These are phyloP conservation scores for Trichoderma harzianum DNA, from an alignment of 2,329 filamentous ascomycete species.

Conservation along the genomic window DNA sequence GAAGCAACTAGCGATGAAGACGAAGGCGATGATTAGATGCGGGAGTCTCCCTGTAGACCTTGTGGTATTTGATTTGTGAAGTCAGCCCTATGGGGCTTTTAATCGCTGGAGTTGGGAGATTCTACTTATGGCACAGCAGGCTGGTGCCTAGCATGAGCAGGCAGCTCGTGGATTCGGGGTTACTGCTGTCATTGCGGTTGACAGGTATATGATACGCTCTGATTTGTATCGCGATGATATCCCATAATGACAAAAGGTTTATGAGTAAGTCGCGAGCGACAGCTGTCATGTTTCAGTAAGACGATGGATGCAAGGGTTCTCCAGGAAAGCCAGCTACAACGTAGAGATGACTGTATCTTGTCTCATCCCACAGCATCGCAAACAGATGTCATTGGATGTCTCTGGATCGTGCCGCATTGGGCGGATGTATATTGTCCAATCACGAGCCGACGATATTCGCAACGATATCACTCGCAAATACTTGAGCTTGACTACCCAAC, in stretches of 20 bases:
- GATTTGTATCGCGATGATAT: background rate
- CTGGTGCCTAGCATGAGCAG: background rate
- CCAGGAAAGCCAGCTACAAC: background rate
- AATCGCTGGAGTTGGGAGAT: background rate
- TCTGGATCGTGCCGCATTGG: background rate
- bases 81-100: background rate
- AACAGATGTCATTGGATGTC: background rate
- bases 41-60: background rate
- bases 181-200: background rate
- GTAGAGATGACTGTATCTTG: background rate
- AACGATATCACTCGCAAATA: background rate
- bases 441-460: background rate
- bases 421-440: background rate
- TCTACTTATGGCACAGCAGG: background rate
- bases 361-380: background rate
- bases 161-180: background rate
- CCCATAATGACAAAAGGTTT: background rate
- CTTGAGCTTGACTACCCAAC: background rate
- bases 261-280: background rate
- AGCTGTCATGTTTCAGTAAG: background rate
- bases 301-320: background rate
- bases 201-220: background rate
- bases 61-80: background rate
- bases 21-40: conserved; percentile 45
- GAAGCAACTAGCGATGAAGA: conserved; percentile 61